Conservation (phyloP, 177 flowering plant species). For the Tripterygium wilfordii region DNA sequence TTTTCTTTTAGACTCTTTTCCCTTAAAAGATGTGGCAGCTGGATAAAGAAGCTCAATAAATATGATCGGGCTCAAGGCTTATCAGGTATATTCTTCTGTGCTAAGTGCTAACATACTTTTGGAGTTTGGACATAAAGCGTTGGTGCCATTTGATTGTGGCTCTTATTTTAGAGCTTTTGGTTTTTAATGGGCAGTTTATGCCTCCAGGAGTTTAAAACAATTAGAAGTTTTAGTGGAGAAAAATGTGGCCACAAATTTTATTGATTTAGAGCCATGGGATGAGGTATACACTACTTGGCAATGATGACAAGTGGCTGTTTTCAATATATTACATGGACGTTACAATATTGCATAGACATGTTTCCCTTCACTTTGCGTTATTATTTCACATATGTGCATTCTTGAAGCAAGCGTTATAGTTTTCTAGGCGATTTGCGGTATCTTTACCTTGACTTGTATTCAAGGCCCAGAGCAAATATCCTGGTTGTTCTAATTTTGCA, state of each 20-base stretch:
- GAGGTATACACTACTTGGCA: constrained; percentile 76
- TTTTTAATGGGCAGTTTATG: constrained; percentile 6
- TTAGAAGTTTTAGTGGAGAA: constrained; percentile 56
- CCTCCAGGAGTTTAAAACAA: constrained; percentile 59
- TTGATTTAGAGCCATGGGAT: constrained; percentile 92
- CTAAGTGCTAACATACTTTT: no score
- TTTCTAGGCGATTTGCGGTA: constrained; percentile 90
- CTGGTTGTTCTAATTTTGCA: constrained; percentile 96
- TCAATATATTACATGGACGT: constrained; percentile 50
- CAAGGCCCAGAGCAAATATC: constrained; percentile 83
- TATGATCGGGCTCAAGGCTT: constrained; percentile 64
- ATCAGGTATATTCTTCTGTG: constrained; percentile 49
- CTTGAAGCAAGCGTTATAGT: no score
- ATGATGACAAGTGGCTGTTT: constrained; percentile 75
- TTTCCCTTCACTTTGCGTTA: no score
- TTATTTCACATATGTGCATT: no score
- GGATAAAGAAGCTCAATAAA: no score
- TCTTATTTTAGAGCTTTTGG: not conserved
- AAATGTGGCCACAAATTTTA: constrained; percentile 32
- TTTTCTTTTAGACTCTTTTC: no score
- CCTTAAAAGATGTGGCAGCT: no score
- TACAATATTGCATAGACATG: no score
- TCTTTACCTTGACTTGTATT: constrained; percentile 84
- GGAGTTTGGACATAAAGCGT: not conserved
- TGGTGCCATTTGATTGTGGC: not conserved